Base-by-base conservation (phyloP, 2,329 filamentous ascomycete genomes). In the Hypomyces rosellus region DNA sequence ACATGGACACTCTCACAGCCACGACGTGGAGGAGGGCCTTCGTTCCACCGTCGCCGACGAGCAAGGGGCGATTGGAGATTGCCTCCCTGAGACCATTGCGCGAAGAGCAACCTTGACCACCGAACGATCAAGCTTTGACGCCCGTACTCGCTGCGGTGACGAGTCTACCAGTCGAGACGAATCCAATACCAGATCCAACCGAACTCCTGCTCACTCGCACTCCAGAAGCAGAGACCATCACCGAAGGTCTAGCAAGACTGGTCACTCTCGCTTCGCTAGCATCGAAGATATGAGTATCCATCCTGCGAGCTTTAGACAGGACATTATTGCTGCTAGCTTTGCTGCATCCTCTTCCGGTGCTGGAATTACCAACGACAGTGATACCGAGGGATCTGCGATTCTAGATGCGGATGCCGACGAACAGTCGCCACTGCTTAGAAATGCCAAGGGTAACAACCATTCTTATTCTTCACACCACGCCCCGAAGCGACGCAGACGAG, bases 301-400 rank as follows among this genome's bases (percentile, higher is more conserved):
- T 64, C 93, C 93, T 3, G 86, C 89, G 20, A 92, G 86, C 55
- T 90, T 97, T 74, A 79, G 93, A 57, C 88, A 95, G 65, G 89
- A 92, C 50, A 96, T 99, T 59, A 95, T 97, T 57, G 85, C 85
- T 36, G 89, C 88, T n/a, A 85, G 84, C 53, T 80, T 81, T 46
- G 73, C 83, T 30, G 59, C 64, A 6, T 57, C 62, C 11, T 60
- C 59, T 3, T 51, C 54, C 42, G 81, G 80, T 37, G 72, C 75
- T 4, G 81, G 81, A 3, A 78, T 65, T 13, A 63, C 65, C n/a
- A 71, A 76, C 46, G 82, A 81, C 30, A 79, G 75, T 51, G 77
- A 77, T 33, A 69, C 68, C 11, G 78, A 79, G 14, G 70, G 71
- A 14, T 69, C 70, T 8, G 70, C 73, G 6, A 59, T 68, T n/a